Evolutionary conservation across 768 basidiomycete species (phyloP).

Genomic region (Rubroboletus pulcherrimus): DNA sequence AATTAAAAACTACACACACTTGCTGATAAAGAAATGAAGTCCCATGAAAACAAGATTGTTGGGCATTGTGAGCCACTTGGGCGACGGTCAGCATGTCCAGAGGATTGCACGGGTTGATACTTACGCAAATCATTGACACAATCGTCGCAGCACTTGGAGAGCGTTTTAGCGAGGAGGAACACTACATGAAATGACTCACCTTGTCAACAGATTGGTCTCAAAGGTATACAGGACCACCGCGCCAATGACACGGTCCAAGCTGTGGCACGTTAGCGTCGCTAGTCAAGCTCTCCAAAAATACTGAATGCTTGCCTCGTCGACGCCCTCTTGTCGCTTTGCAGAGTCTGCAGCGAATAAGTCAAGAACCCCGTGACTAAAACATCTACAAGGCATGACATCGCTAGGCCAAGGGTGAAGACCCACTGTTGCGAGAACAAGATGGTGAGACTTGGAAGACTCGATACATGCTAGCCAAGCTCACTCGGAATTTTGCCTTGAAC

Average conservation of each 20-base stretch:
- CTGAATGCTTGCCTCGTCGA: constrained; percentile 32
- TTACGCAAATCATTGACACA: constrained; percentile 41
- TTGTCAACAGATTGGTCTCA: constrained; percentile 50
- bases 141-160: constrained; percentile 37
- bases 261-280: constrained; percentile 10
- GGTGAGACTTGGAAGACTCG: not conserved
- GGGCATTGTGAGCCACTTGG: constrained; percentile 45
- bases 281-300: not conserved
- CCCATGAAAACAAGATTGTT: constrained; percentile 50
- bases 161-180: not conserved
- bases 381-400: constrained; percentile 47
- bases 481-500: constrained; percentile 25
- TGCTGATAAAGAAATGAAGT: constrained; percentile 51
- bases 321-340: constrained; percentile 39
- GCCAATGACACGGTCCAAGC: constrained; percentile 47
- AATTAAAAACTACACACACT: constrained; percentile 32
- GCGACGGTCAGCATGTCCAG: not conserved
- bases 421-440: constrained; percentile 31
- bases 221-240: constrained; percentile 48
- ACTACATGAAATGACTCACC: constrained; percentile 24
- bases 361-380: constrained; percentile 46
- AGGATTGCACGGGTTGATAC: constrained; percentile 6
- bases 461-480: not conserved
- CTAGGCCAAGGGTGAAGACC: constrained; percentile 49
- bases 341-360: constrained; percentile 38